These are phyloP conservation scores for Trichothecium roseum DNA, from an alignment of 2,329 filamentous ascomycete genomes.

Conservation along the genomic window DNA sequence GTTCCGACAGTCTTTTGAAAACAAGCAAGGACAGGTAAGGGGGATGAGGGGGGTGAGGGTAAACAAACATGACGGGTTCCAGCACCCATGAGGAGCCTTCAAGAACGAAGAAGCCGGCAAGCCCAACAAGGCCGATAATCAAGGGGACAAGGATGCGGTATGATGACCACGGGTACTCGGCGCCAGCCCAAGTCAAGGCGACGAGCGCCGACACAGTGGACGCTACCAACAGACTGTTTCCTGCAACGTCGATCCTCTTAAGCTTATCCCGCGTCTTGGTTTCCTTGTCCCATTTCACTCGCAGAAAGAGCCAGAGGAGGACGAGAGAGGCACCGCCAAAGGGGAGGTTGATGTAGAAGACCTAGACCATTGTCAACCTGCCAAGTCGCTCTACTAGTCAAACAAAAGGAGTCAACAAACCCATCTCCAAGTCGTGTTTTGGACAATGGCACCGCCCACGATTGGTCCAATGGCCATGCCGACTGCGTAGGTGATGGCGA, in stretches of 20 bases:
- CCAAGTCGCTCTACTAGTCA: too few species aligned
- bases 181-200: slow-evolving; percentile 8
- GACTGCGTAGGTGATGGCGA: slow-evolving; percentile 17
- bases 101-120: slow-evolving; percentile 17
- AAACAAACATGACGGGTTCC: slow-evolving; percentile 16
- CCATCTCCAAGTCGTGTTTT: slow-evolving; percentile 24
- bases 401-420: too few species aligned
- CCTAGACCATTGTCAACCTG: too few species aligned
- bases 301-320: slow-evolving; percentile 10
- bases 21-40: neutral
- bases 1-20: neutral
- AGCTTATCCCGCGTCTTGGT: slow-evolving; percentile 7
- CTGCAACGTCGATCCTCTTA: slow-evolving; percentile 24
- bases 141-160: slow-evolving; percentile 16
- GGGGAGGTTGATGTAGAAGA: slow-evolving; percentile 29
- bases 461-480: slow-evolving; percentile 18
- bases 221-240: slow-evolving; percentile 26
- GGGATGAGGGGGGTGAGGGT: too few species aligned
- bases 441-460: slow-evolving; percentile 11
- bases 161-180: slow-evolving; percentile 4
- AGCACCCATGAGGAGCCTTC: slow-evolving; percentile 11
- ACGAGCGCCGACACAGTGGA: slow-evolving; percentile 14
- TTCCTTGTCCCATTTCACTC: slow-evolving; percentile 8
- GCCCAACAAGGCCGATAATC: slow-evolving; percentile 24
- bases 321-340: slow-evolving; percentile 12